Evolutionary conservation across 176 grass and related monocot genomes (phyloP).

Genomic region (Eleusine indica): DNA sequence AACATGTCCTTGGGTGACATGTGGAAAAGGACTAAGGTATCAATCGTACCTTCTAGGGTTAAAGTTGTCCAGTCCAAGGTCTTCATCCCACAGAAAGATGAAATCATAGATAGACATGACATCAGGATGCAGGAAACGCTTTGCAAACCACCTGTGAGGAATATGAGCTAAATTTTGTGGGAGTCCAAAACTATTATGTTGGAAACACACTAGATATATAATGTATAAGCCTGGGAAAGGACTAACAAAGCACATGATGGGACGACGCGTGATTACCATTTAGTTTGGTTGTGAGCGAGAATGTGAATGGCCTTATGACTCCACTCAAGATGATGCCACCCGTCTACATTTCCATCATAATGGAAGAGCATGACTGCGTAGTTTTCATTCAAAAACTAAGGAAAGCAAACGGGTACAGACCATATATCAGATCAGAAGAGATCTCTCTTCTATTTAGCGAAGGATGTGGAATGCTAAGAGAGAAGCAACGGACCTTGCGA

Average conservation of each 20-base stretch:
- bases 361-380: conserved; percentile 92
- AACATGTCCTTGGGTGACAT: not conserved
- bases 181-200: not conserved
- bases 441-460: not conserved
- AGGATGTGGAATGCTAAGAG: not conserved
- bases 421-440: conserved; percentile 26
- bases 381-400: conserved; percentile 85
- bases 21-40: not conserved
- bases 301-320: conserved; percentile 83
- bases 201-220: not conserved
- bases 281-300: conserved; percentile 90
- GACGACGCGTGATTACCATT: conserved; percentile 56
- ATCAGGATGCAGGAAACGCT: conserved; percentile 92
- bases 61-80: conserved; percentile 95
- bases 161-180: not conserved
- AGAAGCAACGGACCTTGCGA: conserved; percentile 58
- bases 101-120: conserved; percentile 80
- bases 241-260: not conserved
- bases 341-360: conserved; percentile 95
- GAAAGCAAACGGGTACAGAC: conserved; percentile 20
- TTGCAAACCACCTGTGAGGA: conserved; percentile 91
- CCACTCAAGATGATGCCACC: conserved; percentile 85
- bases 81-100: conserved; percentile 98
- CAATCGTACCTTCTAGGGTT: conserved; percentile 66
- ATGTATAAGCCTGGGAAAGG: not conserved